Conservation (phyloP, 2,329 filamentous ascomycete species). For the Colletotrichum sp. region DNA sequence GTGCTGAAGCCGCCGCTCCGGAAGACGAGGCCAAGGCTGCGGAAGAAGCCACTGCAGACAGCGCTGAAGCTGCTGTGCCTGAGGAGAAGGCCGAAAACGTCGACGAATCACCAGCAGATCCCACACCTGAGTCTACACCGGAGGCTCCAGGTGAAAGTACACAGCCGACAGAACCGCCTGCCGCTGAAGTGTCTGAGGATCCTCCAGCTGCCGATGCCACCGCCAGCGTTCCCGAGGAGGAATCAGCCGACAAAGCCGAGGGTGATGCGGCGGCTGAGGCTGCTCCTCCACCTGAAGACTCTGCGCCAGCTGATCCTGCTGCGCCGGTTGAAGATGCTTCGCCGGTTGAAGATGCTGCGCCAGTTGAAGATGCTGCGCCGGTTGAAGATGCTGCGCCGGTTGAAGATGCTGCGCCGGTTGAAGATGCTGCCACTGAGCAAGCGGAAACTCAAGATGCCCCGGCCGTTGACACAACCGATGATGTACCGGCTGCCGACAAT, state of each 20-base stretch:
- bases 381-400: not conserved
- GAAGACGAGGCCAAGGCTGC: not conserved
- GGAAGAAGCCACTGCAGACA: not conserved
- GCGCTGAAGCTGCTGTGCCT: not conserved
- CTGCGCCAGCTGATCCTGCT: not conserved
- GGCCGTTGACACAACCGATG: not conserved
- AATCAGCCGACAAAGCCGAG: not conserved
- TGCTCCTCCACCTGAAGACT: not conserved
- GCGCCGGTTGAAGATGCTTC: not conserved
- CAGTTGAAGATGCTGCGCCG: not conserved
- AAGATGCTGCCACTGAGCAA: not conserved
- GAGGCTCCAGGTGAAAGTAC: not conserved
- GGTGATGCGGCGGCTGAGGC: not conserved
- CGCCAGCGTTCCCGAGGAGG: not conserved
- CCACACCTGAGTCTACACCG: not conserved
- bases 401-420: not conserved
- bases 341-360: not conserved
- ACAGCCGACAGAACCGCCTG: not conserved
- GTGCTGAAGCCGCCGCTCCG: not conserved
- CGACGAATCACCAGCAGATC: not conserved
- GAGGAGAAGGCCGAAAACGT: not conserved
- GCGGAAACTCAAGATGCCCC: not conserved
- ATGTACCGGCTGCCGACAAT: not conserved
- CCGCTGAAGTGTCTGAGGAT: conserved; percentile 10
- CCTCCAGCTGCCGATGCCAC: conserved; percentile 10